Base-by-base conservation (phyloP, 805 yeast genomes). In the Kazachstania viticola region DNA sequence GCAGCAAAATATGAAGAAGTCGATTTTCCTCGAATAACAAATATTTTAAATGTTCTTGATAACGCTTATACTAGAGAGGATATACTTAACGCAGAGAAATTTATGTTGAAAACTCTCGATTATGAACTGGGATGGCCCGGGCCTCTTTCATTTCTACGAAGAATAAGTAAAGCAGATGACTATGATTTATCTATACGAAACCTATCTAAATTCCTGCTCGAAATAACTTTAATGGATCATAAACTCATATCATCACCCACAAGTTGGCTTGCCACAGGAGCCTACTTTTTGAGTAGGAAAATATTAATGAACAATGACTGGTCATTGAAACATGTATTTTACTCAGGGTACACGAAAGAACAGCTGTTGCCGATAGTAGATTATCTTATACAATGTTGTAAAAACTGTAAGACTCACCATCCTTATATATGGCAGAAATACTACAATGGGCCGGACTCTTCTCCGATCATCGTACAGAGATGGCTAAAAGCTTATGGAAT, bases 51-150 rank as follows among this genome's bases (percentile, higher is more conserved):
- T 55, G 81, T 85, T 83, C 85, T 87, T 25, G 93, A 84, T 45
- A 71, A 82, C 48, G 81, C 81, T 27, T 87, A 81, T 56, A 62
- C 79, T 1, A 69, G 69, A 15, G 87, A 79, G 21, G 95, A 87
- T 45, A 69, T 87, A 31, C 62, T 83, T 37, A 71, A 72, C 46
- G 95, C 96, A 2, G 96, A 87, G 58, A 67, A 84, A 46, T 85
- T 77, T 55, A 83, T 87, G 94, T 78, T 87, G 47, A 84, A 79
- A 44, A 76, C 85, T 30, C 69, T 87, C 39, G 83, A 84, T 43
- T 87, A 83, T 60, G 94, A 85, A 54, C 72, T 87, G 71, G 95
- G 95, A 15, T 85, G 85, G 84, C 95, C 96, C 2, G 96, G 96
- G 9, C 96, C 96, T 32, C 84, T 87, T 95, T 79, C 94, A 25